A percentile compares a stretch with the other conserved stretches of the same genome.
Conservation (phyloP, 1,284 basidiomycete species). For the Baeospora myosura region DNA sequence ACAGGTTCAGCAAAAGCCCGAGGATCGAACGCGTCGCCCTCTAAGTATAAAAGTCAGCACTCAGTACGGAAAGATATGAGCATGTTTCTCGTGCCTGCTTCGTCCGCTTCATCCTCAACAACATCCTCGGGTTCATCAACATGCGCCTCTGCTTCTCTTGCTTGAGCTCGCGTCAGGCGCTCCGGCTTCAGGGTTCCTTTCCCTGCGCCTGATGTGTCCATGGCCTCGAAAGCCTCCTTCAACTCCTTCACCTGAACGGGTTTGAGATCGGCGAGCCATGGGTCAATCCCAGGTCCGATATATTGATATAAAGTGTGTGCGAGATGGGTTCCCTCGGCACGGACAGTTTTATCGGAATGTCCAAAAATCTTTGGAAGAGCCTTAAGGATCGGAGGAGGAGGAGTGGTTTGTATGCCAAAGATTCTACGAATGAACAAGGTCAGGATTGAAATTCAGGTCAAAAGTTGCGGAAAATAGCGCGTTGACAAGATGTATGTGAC, state of each 20-base stretch:
- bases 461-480: conserved; percentile 1
- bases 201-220: conserved; percentile 80
- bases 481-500: neutral
- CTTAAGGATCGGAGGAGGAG: conserved; percentile 79
- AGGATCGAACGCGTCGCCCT: conserved; percentile 62
- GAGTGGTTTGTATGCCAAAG: conserved; percentile 78
- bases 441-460: conserved; percentile 9
- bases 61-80: conserved; percentile 7
- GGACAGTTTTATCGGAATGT: conserved; percentile 93
- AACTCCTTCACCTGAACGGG: conserved; percentile 98
- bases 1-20: conserved; percentile 80
- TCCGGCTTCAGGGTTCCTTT: conserved; percentile 77
- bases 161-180: conserved; percentile 73
- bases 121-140: conserved; percentile 33
- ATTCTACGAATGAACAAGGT: conserved; percentile 45
- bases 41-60: conserved; percentile 19
- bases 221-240: conserved; percentile 80
- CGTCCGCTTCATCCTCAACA: conserved; percentile 32
- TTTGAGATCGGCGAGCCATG: conserved; percentile 88
- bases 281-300: conserved; percentile 82
- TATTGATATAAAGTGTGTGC: conserved; percentile 80
- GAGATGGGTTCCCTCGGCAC: conserved; percentile 83
- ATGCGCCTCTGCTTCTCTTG: conserved; percentile 63
- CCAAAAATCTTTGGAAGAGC: conserved; percentile 88
- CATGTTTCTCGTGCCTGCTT: conserved; percentile 12